Conservation (phyloP, 495 filamentous ascomycete species). For the Glonium stellatum region DNA sequence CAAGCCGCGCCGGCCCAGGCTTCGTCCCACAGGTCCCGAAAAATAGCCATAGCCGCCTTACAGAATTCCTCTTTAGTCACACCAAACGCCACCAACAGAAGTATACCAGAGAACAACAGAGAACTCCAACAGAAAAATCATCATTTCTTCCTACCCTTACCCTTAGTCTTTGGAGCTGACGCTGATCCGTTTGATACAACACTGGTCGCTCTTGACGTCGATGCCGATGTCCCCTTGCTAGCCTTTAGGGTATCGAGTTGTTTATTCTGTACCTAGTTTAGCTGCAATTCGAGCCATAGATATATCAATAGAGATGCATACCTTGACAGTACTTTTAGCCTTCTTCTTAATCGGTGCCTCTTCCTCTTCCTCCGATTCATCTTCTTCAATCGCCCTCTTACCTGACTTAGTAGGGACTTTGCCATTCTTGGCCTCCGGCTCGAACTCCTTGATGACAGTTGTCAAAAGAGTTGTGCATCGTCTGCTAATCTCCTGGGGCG, state of each 20-base stretch:
- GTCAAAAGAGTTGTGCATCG: conserved; percentile 90
- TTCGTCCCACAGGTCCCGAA: not conserved
- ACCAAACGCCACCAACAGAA: not conserved
- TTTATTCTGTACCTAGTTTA: conserved; percentile 46
- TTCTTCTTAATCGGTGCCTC: conserved; percentile 86
- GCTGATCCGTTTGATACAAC: conserved; percentile 46
- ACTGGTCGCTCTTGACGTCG: conserved; percentile 53
- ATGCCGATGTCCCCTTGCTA: conserved; percentile 39
- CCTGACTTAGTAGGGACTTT: conserved; percentile 48
- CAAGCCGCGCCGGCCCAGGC: not conserved
- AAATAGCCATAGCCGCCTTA: not conserved
- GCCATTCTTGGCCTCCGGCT: conserved; percentile 51
- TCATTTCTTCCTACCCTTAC: conserved; percentile 41
- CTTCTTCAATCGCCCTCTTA: conserved; percentile 64
- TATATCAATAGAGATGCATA: conserved; percentile 33
- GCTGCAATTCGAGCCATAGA: not conserved
- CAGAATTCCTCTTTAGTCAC: not conserved
- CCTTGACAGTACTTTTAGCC: conserved; percentile 72
- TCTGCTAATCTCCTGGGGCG: conserved; percentile 83
- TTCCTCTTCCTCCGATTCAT: conserved; percentile 58
- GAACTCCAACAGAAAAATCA: not conserved
- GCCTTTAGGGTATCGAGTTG: conserved; percentile 53
- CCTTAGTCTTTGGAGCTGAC: conserved; percentile 40
- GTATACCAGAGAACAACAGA: not conserved
- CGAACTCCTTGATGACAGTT: conserved; percentile 90